Base-by-base conservation (phyloP, 2,329 filamentous ascomycete genomes). In the Penicillium sp. region DNA sequence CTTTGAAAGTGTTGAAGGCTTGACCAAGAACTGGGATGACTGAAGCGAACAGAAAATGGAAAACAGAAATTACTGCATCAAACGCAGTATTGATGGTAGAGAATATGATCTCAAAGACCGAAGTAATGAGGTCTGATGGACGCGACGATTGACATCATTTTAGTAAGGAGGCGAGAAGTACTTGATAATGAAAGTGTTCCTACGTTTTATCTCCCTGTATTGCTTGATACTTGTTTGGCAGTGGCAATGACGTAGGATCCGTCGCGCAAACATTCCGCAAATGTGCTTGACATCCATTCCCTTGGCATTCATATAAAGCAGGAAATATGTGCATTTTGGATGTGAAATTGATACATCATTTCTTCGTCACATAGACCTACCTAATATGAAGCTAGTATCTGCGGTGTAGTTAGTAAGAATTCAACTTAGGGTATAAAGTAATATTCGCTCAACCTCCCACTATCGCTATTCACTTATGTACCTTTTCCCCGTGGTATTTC, bases 31-130 rank as follows among this genome's bases (percentile, higher is more conserved):
- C 48, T 1, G 48, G 49, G n/a, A 39, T 37, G 14, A 63, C 31
- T 19, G 53, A 56, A 5, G 45, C 13, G 43, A 54, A 23, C 11
- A 56, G 5, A 5, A 47, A 36, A 19, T n/a, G 18, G 34, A 61
- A 24, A 2, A 58, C 14, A 7, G 45, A 47, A 11, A 28, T 42
- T 1, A 52, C 43, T 3, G 39, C 24, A 50, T 58, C 43, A 14
- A 63, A 49, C 5, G 51, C 48, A 5, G 26, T 45, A 7, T 48
- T 40, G 19, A 56, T 42, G 2, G 55, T 42, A 4, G 60, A 61
- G 40, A 61, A 61, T 43, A 61, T 54, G 19, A 62, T 50, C 50
- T 62, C 60, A n/a, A 62, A 56, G 2, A 62, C 4, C 1, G 60
- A 59, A 10, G 29, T 10, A 8, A 63, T 24, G 13, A 63, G 52